Conservation (phyloP, 2,329 filamentous ascomycete species). For the Fusarium armeniacum region DNA sequence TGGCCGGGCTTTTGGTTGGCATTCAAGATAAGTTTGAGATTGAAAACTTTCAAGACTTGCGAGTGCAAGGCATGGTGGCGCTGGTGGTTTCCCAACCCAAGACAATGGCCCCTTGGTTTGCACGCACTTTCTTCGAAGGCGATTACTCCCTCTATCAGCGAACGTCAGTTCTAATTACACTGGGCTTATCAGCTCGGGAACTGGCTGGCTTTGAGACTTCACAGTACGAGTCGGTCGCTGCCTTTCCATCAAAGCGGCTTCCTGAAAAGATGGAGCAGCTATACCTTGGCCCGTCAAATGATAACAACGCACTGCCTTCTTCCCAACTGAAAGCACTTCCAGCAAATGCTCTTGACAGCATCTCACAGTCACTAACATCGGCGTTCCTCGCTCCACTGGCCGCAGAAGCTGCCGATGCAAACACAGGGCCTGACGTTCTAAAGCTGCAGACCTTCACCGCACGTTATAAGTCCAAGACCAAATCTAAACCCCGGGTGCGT, state of each 20-base stretch:
- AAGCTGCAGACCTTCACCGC: constrained; percentile 93
- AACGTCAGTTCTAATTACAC: constrained; percentile 81
- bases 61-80: constrained; percentile 85
- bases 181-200: constrained; percentile 87
- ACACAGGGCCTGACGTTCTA: constrained; percentile 83
- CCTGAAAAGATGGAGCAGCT: constrained; percentile 79
- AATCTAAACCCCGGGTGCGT: constrained; percentile 60
- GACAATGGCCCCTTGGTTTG: constrained; percentile 86
- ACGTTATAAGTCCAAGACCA: constrained; percentile 54
- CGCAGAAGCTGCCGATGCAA: constrained; percentile 81
- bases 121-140: constrained; percentile 87
- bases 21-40: constrained; percentile 89
- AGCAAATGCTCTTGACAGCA: constrained; percentile 73
- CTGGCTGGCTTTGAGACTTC: constrained; percentile 80
- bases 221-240: constrained; percentile 62
- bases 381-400: constrained; percentile 86
- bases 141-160: constrained; percentile 92
- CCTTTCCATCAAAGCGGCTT: constrained; percentile 86
- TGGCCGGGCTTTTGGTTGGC: constrained; percentile 82
- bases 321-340: constrained; percentile 66
- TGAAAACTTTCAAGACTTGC: constrained; percentile 80
- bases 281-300: constrained; percentile 65
- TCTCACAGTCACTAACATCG: constrained; percentile 77
- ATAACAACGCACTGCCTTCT: constrained; percentile 42
- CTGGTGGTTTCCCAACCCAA: constrained; percentile 81